Base-by-base conservation (phyloP, 2,329 filamentous ascomycete genomes). In the Penicillium sp. region DNA sequence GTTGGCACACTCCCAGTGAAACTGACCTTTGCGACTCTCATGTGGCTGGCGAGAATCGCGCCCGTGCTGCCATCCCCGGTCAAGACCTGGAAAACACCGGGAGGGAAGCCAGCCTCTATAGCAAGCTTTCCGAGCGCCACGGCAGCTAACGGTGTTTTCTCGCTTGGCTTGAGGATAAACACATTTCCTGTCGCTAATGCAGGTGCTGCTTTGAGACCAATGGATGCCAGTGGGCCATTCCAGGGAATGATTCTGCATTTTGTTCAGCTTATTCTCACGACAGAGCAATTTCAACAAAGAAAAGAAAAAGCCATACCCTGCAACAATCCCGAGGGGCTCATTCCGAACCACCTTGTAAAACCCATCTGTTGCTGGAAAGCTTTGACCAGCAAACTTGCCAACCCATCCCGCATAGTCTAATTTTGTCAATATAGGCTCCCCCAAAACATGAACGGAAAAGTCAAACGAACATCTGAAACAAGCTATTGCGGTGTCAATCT, bases 211-310 rank as follows among this genome's bases (percentile, higher is more conserved):
- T 94, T 94, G 90, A 90, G 93, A 46, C 88, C 65, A 87, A 81
- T 81, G 88, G 92, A 92, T 74, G 90, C 83, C 47, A 92, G 76
- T 10, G 90, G 90, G 79, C 91, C 92, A 81, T 92, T 92, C 89
- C 89, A 92, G 60, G 90, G 89, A 68, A 93, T 92, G 72, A 93
- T 92, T 18, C 18, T 18, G 18, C 18, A 18, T 18, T 18, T 18
- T 18, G 18, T 18, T 18, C 18, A 18, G 18, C 18, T 18, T 18
- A 11, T 5, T 10, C 4, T 2, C 10, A 5, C 32, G 10, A 34
- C 4, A 34, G 14, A 13, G 11, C 11, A 10, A 7, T 31, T 1
- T 11, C 11, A 13, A 13, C 32, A 13, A 34, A 13, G 32, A 13
- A 11, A 13, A 34, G 11, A 13, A 13, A 13, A 34, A 34, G 14